Percentiles rank a stretch among this genome's conserved stretches.
Evolutionary conservation across 176 grass and related monocot genomes (phyloP).

Genomic region (Triticum turgidum): DNA sequence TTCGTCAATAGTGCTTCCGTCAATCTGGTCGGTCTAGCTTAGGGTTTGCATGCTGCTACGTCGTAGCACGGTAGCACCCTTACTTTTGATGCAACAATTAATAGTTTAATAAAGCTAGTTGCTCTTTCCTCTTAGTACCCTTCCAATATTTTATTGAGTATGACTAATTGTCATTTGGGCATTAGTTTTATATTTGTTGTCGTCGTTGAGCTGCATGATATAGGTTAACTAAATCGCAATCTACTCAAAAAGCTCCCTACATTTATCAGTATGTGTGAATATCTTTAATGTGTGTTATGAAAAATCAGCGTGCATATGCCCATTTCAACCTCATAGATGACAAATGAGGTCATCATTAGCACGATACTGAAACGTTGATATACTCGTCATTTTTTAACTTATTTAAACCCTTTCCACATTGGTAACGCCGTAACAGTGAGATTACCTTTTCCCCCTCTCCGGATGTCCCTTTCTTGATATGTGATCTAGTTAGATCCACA

Average conservation of each 20-base stretch:
- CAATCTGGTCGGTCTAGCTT: neutral
- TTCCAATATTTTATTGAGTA: conserved; percentile 1
- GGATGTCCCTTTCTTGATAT: neutral
- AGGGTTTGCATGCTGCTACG: neutral
- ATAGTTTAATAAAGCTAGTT: neutral
- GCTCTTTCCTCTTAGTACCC: neutral
- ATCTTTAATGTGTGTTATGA: neutral
- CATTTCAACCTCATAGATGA: neutral
- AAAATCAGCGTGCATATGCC: too few species aligned
- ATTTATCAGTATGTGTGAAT: neutral
- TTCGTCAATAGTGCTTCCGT: neutral
- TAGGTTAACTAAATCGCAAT: neutral
- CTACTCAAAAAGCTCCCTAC: neutral
- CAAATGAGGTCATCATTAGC: neutral
- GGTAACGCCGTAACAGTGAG: neutral
- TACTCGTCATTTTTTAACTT: neutral
- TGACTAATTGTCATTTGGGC: neutral
- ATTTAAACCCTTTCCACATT: neutral
- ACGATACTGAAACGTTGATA: neutral
- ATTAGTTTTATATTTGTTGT: neutral
- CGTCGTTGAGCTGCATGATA: too few species aligned
- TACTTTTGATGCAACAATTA: neutral
- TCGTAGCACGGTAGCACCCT: neutral
- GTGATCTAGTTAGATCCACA: neutral
- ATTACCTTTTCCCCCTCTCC: neutral